Base-by-base conservation (phyloP, 2,329 filamentous ascomycete species). In the Penicillium sp. region DNA sequence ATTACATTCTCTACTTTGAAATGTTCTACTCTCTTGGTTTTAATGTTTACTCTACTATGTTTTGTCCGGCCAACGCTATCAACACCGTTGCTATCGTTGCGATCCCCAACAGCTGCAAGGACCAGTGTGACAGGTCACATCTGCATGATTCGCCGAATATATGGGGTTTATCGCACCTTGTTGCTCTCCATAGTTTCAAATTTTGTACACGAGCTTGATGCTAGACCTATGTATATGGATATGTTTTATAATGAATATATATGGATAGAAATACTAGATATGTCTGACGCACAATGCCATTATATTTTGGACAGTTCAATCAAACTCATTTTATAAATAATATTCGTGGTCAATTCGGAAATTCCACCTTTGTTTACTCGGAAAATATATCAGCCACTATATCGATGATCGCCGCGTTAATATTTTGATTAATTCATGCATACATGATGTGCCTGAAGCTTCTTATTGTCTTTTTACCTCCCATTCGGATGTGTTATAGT, bases 31-130 rank as follows among this genome's bases (percentile, higher is more conserved):
- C 36, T 31, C 29, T 40, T 43, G 54, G 47, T 57, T 56, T 57
- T 45, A 47, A 34, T 57, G n/a, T 57, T 50, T 50, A 51, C 33
- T 34, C 29, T 45, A 45, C 50, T 46, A 36, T 59, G 53, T 63
- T 65, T 65, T 65, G 55, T 54, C 55, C 55, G 49, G 54, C 49
- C 54, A 57, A 57, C 54, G 43, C 36, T 46, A 40, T 55, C 47
- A 52, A 49, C 25, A 41, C 53, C 41, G 53, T 56, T 55, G 53
- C 53, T 56, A 56, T 55, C 41, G 53, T 51, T 55, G 53, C 46
- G 15, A 57, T 57, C 55, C 50, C 55, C 55, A 57, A 45, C 55
- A n/a, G 57, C 54, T 36, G 57, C 53, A 59, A 59, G 54, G 54
- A 29, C 47, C 19, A 48, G 34, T 52, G n/a, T 54, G 54, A 57